Percentiles rank a stretch among this genome's conserved stretches.
These are phyloP conservation scores for Epichloe amarillans DNA, from an alignment of 2,329 filamentous ascomycete species.

Conservation along the genomic window DNA sequence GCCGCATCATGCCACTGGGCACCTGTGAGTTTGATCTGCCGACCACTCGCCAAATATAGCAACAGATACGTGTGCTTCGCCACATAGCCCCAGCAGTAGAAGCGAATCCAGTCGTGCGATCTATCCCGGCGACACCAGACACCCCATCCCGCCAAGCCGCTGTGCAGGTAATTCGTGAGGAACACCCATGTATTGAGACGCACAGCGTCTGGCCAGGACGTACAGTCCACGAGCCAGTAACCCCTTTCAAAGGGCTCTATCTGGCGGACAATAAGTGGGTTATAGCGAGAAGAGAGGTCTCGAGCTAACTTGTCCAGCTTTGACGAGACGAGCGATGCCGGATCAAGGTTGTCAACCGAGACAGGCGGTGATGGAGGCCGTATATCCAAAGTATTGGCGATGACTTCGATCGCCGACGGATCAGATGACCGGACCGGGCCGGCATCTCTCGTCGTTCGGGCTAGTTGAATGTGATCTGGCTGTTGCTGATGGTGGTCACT, in stretches of 20 bases:
- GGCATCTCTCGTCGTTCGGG: conserved; percentile 19
- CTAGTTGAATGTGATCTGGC: conserved; percentile 7
- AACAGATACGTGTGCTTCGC: conserved; percentile 61
- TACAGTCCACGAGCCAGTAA: conserved; percentile 57
- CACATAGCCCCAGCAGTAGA: conserved; percentile 70
- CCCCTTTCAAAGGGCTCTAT: conserved; percentile 54
- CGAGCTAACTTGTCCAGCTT: conserved; percentile 38
- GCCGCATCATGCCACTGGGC: conserved; percentile 54
- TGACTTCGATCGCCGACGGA: conserved; percentile 7
- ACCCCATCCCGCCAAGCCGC: conserved; percentile 53
- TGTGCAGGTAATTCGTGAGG: conserved; percentile 44
- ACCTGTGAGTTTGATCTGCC: conserved; percentile 43
- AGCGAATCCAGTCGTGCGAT: conserved; percentile 35
- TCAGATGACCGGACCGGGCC: conserved; percentile 10
- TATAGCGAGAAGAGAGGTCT: conserved; percentile 38
- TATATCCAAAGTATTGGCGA: conserved; percentile 32
- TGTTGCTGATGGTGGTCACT: conserved; percentile 6
- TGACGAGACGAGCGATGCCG: conserved; percentile 40
- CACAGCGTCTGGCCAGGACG: conserved; percentile 34
- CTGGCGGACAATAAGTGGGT: conserved; percentile 23
- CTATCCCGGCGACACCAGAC: conserved; percentile 39
- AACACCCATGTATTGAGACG: conserved; percentile 48
- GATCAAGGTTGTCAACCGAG: conserved; percentile 30
- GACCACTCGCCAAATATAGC: conserved; percentile 57
- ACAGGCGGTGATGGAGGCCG: conserved; percentile 39